These are phyloP conservation scores for Brassica nigra DNA, from an alignment of 345 rosid species.

Conservation along the genomic window DNA sequence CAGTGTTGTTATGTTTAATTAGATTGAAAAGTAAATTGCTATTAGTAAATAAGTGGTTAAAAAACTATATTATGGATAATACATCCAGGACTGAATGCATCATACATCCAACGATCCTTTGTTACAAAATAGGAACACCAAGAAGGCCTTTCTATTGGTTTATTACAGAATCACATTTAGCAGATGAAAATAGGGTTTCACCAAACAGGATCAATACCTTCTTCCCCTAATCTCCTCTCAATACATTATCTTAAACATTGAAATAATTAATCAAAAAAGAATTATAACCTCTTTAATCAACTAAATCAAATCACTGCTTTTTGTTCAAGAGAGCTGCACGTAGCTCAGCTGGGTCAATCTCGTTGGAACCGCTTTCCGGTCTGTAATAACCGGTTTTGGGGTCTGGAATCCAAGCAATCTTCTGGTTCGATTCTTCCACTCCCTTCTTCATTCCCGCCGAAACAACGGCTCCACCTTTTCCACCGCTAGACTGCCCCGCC, in stretches of 20 bases:
- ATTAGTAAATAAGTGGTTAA: background rate
- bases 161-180: slow-evolving; percentile 19
- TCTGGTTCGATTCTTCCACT: slow-evolving; percentile 45
- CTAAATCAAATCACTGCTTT: slow-evolving; percentile 44
- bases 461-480: slow-evolving; percentile 31
- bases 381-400: slow-evolving; percentile 85
- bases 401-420: slow-evolving; percentile 78
- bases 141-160: background rate
- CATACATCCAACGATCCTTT: slow-evolving; percentile 24
- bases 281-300: background rate
- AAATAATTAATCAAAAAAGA: slow-evolving; percentile 5
- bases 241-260: background rate
- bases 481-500: slow-evolving; percentile 36
- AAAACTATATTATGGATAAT: slow-evolving; percentile 6
- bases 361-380: slow-evolving; percentile 66
- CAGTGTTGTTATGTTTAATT: background rate
- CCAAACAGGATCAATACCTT: slow-evolving; percentile 30
- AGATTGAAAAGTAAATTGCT: background rate
- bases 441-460: slow-evolving; percentile 49
- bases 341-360: slow-evolving; percentile 69
- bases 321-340: slow-evolving; percentile 67
- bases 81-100: background rate
- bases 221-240: slow-evolving; percentile 25
- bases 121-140: slow-evolving; percentile 14
- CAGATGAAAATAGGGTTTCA: slow-evolving; percentile 38